Evolutionary conservation across 2,329 filamentous ascomycete genomes (phyloP).

Genomic region (Trichoderma sp.): DNA sequence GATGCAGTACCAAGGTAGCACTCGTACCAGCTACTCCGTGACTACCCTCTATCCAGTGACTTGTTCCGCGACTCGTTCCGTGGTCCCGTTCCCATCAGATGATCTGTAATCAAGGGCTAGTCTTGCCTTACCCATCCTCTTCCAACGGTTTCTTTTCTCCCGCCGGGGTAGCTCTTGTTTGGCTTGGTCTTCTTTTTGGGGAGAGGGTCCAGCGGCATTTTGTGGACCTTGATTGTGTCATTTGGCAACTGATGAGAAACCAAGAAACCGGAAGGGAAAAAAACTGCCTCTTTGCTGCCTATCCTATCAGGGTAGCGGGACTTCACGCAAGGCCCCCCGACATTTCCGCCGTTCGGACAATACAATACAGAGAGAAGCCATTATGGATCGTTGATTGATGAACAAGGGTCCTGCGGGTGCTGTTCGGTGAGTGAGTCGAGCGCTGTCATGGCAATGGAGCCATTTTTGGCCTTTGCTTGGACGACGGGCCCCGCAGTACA

Average conservation of each 20-base stretch:
- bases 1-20: background rate
- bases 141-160: constrained; percentile 12
- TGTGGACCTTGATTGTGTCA: constrained; percentile 14
- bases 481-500: background rate
- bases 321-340: background rate
- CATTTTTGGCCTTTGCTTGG: constrained; percentile 3
- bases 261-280: background rate
- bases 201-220: background rate
- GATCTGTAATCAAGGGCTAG: constrained; percentile 18
- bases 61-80: background rate
- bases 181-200: background rate
- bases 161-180: constrained; percentile 5
- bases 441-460: constrained; percentile 6
- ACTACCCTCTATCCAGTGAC: background rate
- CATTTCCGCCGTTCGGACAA: background rate
- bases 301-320: background rate
- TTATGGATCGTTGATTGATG: background rate
- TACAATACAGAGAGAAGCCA: background rate
- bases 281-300: constrained; percentile 5
- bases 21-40: background rate
- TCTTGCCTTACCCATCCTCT: background rate
- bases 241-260: background rate
- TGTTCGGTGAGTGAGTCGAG: constrained; percentile 13
- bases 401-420: background rate
- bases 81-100: constrained; percentile 4